Percentiles rank a stretch among this genome's conserved stretches.
Evolutionary conservation across 2,329 filamentous ascomycete genomes (phyloP).

Genomic region (Alternaria triticina): DNA sequence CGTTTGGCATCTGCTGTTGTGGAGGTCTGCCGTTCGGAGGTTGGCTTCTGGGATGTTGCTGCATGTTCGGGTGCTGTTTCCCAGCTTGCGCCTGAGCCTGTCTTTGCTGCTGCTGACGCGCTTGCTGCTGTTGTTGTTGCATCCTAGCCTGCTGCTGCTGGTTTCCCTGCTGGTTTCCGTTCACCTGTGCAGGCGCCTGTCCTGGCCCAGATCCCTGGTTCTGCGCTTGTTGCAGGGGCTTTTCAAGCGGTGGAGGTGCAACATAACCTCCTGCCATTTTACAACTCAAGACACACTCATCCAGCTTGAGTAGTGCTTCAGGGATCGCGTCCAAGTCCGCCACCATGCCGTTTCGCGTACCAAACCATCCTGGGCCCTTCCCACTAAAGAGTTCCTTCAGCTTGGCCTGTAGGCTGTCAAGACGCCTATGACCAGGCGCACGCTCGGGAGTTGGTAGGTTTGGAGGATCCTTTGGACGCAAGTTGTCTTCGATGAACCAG

Average conservation of each 20-base stretch:
- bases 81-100: neutral
- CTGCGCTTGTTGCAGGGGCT: constrained; percentile 1
- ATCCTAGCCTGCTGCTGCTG: constrained; percentile 9
- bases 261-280: constrained; percentile 37
- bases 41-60: constrained; percentile 19
- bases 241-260: constrained; percentile 23
- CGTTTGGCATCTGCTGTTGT: constrained; percentile 12
- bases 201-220: neutral
- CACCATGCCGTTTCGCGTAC: constrained; percentile 47
- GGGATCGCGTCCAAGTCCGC: constrained; percentile 45
- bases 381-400: constrained; percentile 43
- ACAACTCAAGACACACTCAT: constrained; percentile 47
- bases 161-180: constrained; percentile 9
- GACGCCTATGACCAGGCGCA: constrained; percentile 31
- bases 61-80: constrained; percentile 13
- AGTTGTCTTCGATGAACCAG: constrained; percentile 49
- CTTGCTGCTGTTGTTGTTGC: constrained; percentile 14
- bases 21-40: constrained; percentile 9
- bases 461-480: constrained; percentile 28
- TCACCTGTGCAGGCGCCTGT: constrained; percentile 5
- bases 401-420: constrained; percentile 38
- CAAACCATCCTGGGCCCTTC: constrained; percentile 46
- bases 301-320: constrained; percentile 45
- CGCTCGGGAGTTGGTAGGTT: constrained; percentile 34
- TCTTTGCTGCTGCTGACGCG: constrained; percentile 9